Base-by-base conservation (phyloP, 2,329 filamentous ascomycete genomes). In the Ustulina deusta region DNA sequence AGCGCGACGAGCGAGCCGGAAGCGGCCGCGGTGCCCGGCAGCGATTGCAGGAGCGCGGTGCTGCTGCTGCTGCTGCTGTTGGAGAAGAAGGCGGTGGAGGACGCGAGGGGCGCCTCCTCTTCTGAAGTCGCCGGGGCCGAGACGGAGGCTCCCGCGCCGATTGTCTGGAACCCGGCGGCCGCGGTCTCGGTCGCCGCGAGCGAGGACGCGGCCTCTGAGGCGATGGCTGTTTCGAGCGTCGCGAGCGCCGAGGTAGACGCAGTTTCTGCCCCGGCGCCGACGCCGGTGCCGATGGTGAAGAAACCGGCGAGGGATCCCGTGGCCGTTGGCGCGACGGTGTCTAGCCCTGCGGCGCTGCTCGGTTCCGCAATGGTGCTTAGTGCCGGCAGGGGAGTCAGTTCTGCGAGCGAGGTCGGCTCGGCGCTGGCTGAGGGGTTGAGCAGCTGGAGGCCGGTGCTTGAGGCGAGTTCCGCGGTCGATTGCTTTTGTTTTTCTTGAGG, bases 81-180 rank as follows among this genome's bases (percentile, higher is more conserved):
- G n/a, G n/a, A n/a, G n/a, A n/a, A n/a, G n/a, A n/a, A n/a, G 20
- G 29, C 32, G 4, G 56, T 60, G 7, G 60, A 64, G 2, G 61
- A 57, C 6, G 60, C 61, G n/a, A 69, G 67, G 29, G 71, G 58
- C 10, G 67, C 64, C 20, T 60, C 62, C n/a, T 25, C 65, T n/a
- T n/a, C n/a, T n/a, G n/a, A n/a, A n/a, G n/a, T n/a, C n/a, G n/a
- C n/a, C n/a, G n/a, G n/a, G n/a, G n/a, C n/a, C n/a, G n/a, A n/a
- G n/a, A n/a, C n/a, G n/a, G n/a, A n/a, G n/a, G 42, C 40, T 2
- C 61, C 61, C 2, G 32, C 61, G 15, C 61, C 32, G 56, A 73
- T 70, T 1, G 69, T 73, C 54, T 70, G 63, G 67, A 73, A 69
- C 17, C 67, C 64, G 15, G 67, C 65, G 38, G 29, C 64, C 32